phyloP scores from a whole-genome alignment of 352 stramenopile species.

The Phytophthora idaei region DNA sequence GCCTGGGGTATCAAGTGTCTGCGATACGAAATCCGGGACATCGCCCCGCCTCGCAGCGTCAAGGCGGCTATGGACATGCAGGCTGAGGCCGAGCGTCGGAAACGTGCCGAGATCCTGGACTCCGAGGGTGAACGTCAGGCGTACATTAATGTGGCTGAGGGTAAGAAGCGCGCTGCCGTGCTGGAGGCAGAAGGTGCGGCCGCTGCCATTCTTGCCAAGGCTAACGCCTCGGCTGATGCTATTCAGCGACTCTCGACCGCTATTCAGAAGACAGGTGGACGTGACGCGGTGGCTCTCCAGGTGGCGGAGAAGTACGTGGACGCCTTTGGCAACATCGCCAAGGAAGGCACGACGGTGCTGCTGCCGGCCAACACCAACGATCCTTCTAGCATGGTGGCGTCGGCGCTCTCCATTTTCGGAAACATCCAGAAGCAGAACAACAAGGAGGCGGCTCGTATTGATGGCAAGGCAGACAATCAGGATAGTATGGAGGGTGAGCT shows the following conservation, averaged over 20 bases:
- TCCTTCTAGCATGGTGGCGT: constrained; percentile 89
- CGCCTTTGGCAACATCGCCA: constrained; percentile 90
- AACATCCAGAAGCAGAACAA: constrained; percentile 88
- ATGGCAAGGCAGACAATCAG: constrained; percentile 20
- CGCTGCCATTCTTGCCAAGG: constrained; percentile 81
- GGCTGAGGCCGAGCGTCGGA: constrained; percentile 90
- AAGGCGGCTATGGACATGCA: constrained; percentile 94
- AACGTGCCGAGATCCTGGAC: constrained; percentile 92
- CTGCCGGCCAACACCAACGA: constrained; percentile 84
- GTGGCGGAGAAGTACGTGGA: constrained; percentile 93
- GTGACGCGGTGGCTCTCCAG: constrained; percentile 85
- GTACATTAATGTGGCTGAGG: constrained; percentile 92
- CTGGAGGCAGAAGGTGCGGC: constrained; percentile 87
- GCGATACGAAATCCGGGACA: constrained; percentile 93
- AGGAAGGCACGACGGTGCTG: constrained; percentile 89
- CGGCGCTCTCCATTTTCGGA: constrained; percentile 86
- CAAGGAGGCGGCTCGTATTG: constrained; percentile 28
- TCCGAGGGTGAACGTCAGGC: constrained; percentile 89
- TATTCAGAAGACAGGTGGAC: constrained; percentile 70
- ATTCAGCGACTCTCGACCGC: constrained; percentile 78
- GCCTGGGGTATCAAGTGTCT: constrained; percentile 92
- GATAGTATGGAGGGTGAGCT: constrained; percentile 23
- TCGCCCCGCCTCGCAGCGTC: constrained; percentile 84
- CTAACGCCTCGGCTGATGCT: constrained; percentile 80
- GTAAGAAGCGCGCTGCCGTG: constrained; percentile 89